These are phyloP conservation scores for Papiliotrema flavescens DNA, from an alignment of 1,284 basidiomycete species.

Conservation along the genomic window DNA sequence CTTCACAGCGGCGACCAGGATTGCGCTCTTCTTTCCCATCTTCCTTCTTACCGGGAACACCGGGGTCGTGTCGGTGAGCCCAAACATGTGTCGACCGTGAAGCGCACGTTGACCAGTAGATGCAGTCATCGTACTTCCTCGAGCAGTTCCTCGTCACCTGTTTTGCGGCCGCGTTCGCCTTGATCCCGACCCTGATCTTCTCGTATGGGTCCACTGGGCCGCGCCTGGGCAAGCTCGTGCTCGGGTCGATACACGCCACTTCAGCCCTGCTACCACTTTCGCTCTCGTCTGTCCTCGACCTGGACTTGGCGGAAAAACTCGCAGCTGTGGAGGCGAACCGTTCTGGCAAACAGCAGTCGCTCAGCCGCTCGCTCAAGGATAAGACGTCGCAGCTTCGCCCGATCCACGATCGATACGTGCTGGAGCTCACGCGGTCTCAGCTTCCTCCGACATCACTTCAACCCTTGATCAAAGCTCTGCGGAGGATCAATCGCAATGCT, in stretches of 20 bases:
- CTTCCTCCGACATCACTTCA: constrained; percentile 15
- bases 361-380: constrained; percentile 23
- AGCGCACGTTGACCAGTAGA: constrained; percentile 4
- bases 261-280: constrained; percentile 33
- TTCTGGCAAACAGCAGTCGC: constrained; percentile 12
- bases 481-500: constrained; percentile 35
- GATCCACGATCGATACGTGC: neutral
- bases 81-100: neutral
- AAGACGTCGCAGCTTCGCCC: constrained; percentile 11
- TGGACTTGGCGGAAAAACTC: neutral
- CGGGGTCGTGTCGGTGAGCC: constrained; percentile 25
- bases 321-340: neutral
- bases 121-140: constrained; percentile 25
- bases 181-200: constrained; percentile 28
- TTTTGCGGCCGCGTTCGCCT: constrained; percentile 38
- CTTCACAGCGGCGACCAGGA: constrained; percentile 40
- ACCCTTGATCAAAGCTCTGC: constrained; percentile 23
- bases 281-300: constrained; percentile 23
- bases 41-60: constrained; percentile 41
- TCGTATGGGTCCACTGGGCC: constrained; percentile 26
- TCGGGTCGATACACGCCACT: constrained; percentile 17
- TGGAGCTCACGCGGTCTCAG: constrained; percentile 19
- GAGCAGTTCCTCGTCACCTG: constrained; percentile 41
- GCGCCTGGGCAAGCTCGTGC: constrained; percentile 22
- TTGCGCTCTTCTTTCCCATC: constrained; percentile 45